Evolutionary conservation across 306 rosid species (phyloP).

Genomic region (Prunus kanzakura): DNA sequence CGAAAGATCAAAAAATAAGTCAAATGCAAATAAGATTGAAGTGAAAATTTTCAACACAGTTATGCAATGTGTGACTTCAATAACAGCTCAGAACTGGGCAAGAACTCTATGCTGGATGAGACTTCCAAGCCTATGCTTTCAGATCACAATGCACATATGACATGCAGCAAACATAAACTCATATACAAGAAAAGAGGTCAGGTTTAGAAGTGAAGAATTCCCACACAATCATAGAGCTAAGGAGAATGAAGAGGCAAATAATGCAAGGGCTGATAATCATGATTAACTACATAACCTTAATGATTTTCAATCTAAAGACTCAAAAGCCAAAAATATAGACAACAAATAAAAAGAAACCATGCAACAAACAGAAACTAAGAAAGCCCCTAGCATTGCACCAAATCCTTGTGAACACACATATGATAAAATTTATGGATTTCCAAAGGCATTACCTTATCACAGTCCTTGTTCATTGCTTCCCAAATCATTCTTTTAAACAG

Average conservation of each 20-base stretch:
- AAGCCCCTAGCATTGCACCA: background rate
- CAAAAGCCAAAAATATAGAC: background rate
- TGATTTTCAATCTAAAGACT: background rate
- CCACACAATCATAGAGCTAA: background rate
- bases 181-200: background rate
- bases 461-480: slow-evolving; percentile 5
- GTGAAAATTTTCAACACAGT: background rate
- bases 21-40: background rate
- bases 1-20: background rate
- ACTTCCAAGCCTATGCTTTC: background rate
- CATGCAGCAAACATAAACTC: too few relatives aligned
- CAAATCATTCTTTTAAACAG: slow-evolving; percentile 6
- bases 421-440: background rate
- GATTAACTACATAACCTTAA: background rate
- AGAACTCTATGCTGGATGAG: background rate
- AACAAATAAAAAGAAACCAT: background rate
- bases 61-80: background rate
- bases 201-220: background rate
- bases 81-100: background rate
- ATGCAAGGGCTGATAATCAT: background rate
- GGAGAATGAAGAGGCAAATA: background rate
- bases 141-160: background rate
- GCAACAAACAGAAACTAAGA: background rate
- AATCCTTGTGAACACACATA: background rate
- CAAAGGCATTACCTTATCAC: background rate